phyloP scores from a whole-genome alignment of 495 filamentous ascomycete genomes.

The Hypoxylon lienhwacheense region DNA sequence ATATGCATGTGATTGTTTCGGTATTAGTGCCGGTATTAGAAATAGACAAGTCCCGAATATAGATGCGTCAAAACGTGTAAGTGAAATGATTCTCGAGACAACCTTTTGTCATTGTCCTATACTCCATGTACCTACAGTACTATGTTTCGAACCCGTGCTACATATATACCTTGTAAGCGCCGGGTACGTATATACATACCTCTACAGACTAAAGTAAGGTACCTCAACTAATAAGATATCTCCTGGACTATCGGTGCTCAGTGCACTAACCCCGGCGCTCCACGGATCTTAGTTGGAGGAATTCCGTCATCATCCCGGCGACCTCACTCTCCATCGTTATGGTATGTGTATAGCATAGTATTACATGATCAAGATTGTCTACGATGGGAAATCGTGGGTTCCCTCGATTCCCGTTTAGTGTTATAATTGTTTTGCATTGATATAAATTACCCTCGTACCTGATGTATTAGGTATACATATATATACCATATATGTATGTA shows the following conservation, averaged over 20 bases:
- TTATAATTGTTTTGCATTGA: too few species aligned
- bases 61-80: too few species aligned
- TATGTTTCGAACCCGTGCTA: too few species aligned
- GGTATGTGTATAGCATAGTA: too few species aligned
- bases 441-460: constrained; percentile 22
- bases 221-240: background rate
- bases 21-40: too few species aligned
- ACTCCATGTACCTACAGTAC: too few species aligned
- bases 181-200: background rate
- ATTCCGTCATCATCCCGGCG: constrained; percentile 36
- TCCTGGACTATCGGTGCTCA: constrained; percentile 10
- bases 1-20: too few species aligned
- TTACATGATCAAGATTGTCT: constrained; percentile 13
- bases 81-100: too few species aligned
- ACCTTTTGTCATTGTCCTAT: too few species aligned
- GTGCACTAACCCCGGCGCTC: constrained; percentile 23
- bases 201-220: background rate
- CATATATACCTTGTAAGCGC: background rate
- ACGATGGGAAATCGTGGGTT: constrained; percentile 15
- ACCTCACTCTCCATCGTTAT: constrained; percentile 14
- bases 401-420: constrained; percentile 11
- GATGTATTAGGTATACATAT: too few species aligned
- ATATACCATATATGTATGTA: too few species aligned
- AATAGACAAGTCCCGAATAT: background rate
- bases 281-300: constrained; percentile 17